phyloP scores from a whole-genome alignment of 192 early-diverging fungal species.

The Linnemannia schmuckeri region DNA sequence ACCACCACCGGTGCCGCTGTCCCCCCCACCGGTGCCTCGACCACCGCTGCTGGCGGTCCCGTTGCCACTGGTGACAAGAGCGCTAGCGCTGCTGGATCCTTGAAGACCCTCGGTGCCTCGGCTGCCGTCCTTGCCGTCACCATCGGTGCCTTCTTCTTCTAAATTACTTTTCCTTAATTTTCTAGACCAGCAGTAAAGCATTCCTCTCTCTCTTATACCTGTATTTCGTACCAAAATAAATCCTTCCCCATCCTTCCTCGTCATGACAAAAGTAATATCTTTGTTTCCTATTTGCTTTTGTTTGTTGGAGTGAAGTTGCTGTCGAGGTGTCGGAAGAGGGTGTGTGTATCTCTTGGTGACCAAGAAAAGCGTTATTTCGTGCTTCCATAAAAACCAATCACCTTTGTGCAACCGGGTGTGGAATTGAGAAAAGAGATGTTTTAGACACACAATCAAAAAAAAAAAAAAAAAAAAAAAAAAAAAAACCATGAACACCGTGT shows the following conservation, averaged over 20 bases:
- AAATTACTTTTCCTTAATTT: slow-evolving; percentile 3
- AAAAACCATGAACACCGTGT: no score
- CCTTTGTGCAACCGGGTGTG: no score
- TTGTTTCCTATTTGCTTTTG: neutral
- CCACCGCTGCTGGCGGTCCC: neutral
- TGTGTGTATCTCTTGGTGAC: no score
- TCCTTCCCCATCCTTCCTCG: neutral
- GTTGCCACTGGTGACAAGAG: neutral
- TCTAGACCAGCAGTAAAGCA: neutral
- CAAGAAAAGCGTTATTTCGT: no score
- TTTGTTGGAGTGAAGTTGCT: neutral
- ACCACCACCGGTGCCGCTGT: neutral
- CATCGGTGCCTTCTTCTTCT: slow-evolving; percentile 29
- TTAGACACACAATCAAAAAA: no score
- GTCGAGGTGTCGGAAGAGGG: no score
- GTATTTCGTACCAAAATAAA: neutral
- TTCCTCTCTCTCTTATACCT: neutral
- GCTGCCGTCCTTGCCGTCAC: slow-evolving; percentile 36
- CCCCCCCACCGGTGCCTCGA: neutral
- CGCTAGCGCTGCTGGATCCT: slow-evolving; percentile 34
- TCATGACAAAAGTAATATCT: neutral
- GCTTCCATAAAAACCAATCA: no score
- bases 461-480: no score
- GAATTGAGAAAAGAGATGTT: no score
- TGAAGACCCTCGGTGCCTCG: slow-evolving; percentile 36